These are phyloP conservation scores for Corylus avellana DNA, from an alignment of 306 rosid species.

Conservation along the genomic window DNA sequence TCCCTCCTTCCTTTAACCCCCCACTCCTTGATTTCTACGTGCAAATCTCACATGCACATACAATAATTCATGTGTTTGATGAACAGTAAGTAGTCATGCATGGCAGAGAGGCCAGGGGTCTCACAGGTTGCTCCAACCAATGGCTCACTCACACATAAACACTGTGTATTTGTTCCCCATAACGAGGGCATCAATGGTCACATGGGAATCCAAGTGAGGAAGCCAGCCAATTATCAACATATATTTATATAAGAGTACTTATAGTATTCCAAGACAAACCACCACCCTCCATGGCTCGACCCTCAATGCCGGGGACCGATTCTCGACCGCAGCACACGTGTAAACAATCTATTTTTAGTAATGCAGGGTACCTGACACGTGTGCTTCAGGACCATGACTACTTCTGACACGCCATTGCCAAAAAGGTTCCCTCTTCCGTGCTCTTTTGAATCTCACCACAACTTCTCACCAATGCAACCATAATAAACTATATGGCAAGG, in stretches of 20 bases:
- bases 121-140: conserved; percentile 21
- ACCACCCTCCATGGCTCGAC: conserved; percentile 29
- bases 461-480: no score
- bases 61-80: no score
- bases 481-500: no score
- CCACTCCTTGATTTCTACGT: no score
- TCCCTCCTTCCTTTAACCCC: no score
- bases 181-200: conserved; percentile 34
- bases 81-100: no score
- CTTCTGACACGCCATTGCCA: conserved; percentile 22
- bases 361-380: conserved; percentile 23
- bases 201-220: conserved; percentile 45
- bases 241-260: no score
- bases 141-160: conserved; percentile 10
- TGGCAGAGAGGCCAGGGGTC: conserved; percentile 2
- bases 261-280: conserved; percentile 6
- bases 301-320: conserved; percentile 56
- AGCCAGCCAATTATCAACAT: conserved; percentile 11
- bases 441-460: conserved; percentile 3
- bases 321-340: conserved; percentile 34
- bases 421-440: conserved; percentile 14
- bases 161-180: conserved; percentile 29
- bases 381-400: conserved; percentile 5
- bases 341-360: conserved; percentile 10
- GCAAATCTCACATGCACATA: no score